These are phyloP conservation scores for Nakazawaea anatomiae DNA, from an alignment of 805 yeast genomes.

Conservation along the genomic window DNA sequence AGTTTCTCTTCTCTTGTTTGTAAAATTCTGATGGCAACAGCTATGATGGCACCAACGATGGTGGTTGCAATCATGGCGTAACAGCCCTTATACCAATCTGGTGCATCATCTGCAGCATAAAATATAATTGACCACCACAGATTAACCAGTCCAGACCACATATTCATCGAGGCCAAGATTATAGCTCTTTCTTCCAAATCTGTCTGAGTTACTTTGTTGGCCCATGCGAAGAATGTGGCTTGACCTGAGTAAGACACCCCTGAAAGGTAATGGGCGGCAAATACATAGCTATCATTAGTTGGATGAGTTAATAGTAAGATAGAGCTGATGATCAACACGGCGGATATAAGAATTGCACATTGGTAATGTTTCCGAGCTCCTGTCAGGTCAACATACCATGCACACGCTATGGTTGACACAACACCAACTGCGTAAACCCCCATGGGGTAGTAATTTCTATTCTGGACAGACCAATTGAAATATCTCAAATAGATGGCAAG, in stretches of 20 bases:
- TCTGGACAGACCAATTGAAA: conserved; percentile 33
- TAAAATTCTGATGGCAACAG: conserved; percentile 33
- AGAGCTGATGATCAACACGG: conserved; percentile 37
- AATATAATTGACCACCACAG: conserved; percentile 61
- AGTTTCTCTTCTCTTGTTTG: conserved; percentile 30
- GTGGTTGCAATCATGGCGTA: conserved; percentile 54
- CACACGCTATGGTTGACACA: conserved; percentile 35
- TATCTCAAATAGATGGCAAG: conserved; percentile 42
- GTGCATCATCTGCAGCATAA: conserved; percentile 46
- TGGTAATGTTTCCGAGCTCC: conserved; percentile 44
- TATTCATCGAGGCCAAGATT: conserved; percentile 60
- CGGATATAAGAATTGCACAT: conserved; percentile 39
- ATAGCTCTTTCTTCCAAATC: conserved; percentile 62
- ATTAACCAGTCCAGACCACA: conserved; percentile 56
- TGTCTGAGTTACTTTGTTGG: conserved; percentile 33
- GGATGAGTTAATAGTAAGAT: conserved; percentile 42
- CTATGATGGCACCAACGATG: conserved; percentile 33
- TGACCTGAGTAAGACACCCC: conserved; percentile 43
- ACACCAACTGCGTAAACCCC: conserved; percentile 50
- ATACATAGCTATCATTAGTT: conserved; percentile 29
- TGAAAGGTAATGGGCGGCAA: conserved; percentile 50
- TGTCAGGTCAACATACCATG: conserved; percentile 36
- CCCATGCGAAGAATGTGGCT: conserved; percentile 36
- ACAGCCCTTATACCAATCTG: conserved; percentile 45
- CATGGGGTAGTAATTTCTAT: conserved; percentile 48